These are phyloP conservation scores for Monosporozyma unispora DNA, from an alignment of 805 yeast species.

Conservation along the genomic window DNA sequence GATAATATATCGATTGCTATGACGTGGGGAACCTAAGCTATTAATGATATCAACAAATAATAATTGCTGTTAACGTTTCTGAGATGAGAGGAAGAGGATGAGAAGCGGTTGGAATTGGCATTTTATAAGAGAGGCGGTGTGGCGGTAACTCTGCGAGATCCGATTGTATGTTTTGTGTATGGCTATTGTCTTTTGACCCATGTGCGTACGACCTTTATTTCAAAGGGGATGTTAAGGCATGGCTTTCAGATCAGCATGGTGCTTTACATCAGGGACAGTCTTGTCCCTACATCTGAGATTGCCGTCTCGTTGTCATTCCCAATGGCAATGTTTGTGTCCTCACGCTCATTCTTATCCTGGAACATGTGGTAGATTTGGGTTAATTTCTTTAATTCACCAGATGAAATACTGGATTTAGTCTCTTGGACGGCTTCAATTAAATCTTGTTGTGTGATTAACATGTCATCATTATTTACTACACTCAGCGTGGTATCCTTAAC, in stretches of 20 bases:
- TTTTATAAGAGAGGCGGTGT: too few species aligned
- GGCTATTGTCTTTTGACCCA: neutral
- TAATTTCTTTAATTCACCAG: slow-evolving; percentile 57
- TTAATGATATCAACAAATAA: too few species aligned
- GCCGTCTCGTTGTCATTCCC: neutral
- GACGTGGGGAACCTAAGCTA: too few species aligned
- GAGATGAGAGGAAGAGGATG: too few species aligned
- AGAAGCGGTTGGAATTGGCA: too few species aligned
- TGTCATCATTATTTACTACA: slow-evolving; percentile 2
- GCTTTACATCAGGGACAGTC: slow-evolving; percentile 66
- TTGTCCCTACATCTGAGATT: slow-evolving; percentile 48
- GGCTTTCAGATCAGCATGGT: neutral
- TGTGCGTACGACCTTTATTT: neutral
- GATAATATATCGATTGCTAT: too few species aligned
- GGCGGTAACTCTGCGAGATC: too few species aligned
- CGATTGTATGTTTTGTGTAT: neutral
- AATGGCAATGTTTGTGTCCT: neutral
- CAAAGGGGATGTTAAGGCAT: neutral
- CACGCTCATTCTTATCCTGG: slow-evolving; percentile 66
- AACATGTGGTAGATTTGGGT: slow-evolving; percentile 60
- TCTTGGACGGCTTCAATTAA: slow-evolving; percentile 55
- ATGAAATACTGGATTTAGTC: slow-evolving; percentile 85
- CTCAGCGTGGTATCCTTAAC: neutral
- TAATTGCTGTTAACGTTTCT: too few species aligned
- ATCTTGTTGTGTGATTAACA: slow-evolving; percentile 41